phyloP scores from a whole-genome alignment of 129 eudicot genomes.

The Chrysanthemum seticuspe region DNA sequence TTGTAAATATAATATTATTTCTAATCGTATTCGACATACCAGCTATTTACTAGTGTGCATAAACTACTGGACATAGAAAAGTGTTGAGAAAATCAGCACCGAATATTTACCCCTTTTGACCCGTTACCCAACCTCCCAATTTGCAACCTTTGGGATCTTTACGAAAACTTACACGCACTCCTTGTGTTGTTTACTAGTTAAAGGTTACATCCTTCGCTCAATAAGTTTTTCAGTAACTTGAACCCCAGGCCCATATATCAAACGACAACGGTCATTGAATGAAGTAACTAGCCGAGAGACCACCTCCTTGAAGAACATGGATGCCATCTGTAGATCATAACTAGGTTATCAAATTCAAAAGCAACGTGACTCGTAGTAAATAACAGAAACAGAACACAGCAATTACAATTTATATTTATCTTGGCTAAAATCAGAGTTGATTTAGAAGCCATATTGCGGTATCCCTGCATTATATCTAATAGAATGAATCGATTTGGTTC shows the following conservation, averaged over 20 bases:
- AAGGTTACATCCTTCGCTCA: conserved; percentile 25
- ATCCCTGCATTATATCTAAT: no score
- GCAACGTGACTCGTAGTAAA: background rate
- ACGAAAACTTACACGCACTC: background rate
- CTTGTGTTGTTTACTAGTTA: conserved; percentile 17
- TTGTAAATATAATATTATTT: background rate
- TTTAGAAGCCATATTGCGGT: background rate
- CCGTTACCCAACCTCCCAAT: background rate
- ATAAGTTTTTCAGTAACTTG: conserved; percentile 37
- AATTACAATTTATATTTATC: background rate
- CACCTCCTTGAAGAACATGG: conserved; percentile 91
- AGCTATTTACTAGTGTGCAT: background rate
- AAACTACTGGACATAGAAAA: background rate
- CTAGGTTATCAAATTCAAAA: conserved; percentile 1
- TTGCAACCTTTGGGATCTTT: conserved; percentile 2
- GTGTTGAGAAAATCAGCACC: background rate
- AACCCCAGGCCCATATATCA: conserved; percentile 84
- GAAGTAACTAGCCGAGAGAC: conserved; percentile 73
- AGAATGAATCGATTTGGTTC: no score
- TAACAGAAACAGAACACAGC: background rate
- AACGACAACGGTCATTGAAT: conserved; percentile 69
- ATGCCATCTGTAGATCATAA: conserved; percentile 58
- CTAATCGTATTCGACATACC: background rate
- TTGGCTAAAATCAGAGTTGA: background rate
- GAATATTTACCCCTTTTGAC: background rate